Evolutionary conservation across 768 basidiomycete species (phyloP), one percentile per base, ranked within the genome.

Genomic region (Kwoniella europaea): DNA sequence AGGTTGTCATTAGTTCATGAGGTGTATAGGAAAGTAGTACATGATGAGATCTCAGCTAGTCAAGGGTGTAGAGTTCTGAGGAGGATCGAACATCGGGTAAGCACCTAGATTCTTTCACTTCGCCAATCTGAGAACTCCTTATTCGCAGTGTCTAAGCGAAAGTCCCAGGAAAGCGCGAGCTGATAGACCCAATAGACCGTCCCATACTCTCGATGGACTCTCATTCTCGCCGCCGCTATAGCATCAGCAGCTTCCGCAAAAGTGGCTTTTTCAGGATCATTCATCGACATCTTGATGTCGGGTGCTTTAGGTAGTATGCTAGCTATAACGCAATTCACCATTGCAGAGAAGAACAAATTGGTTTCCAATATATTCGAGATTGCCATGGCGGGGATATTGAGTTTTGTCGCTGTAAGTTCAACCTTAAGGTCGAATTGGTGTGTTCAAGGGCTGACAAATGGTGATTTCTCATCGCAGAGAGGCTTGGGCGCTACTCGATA

Each of bases 351-450:
- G 35, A 73, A 77, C 42, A 60, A 69, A 22, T 58, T 76, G 20
- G 70, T 76, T 35, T 71, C 71, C 42, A 76, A 76, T 29, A 76
- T 80, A 55, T 80, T 77, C 53, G 79, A 80, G 50, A 76, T 80
- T 56, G 75, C 71, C 15, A 78, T 77, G 54, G 79, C 79, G 4
- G 79, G 79, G 0, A 71, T 80, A 35, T 65, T 80, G 46, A 72
- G 75, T 46, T 80, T 80, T 44, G 44, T 77, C 13, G 71, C 79
- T 35, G 76, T 79, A 53, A 73, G 78, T 73, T 2, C 0, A 18
- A 35, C 35, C 35, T 35, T 6, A 35, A 1, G 35, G 35, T 35
- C 7, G 7, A 9, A 35, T 6, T 1, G 35, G 35, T 35, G 7
- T 29, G 46, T 52, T 12, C 44, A 24, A 15, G 24, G 9, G 29